These are phyloP conservation scores for Mortierella sp. DNA, from an alignment of 371 early-diverging fungal species.

Conservation along the genomic window DNA sequence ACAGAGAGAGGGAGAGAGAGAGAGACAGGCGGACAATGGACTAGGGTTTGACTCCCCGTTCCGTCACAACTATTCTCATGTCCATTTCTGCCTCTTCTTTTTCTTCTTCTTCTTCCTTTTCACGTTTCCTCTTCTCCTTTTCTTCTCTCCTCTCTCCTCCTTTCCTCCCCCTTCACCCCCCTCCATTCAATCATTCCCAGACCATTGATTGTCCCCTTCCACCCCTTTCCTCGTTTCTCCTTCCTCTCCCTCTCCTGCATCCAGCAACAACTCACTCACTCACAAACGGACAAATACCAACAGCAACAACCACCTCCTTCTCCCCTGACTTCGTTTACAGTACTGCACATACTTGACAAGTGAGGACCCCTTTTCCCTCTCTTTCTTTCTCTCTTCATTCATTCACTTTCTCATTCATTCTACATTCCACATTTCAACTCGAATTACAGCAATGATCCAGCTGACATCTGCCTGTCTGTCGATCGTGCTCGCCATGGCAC, in stretches of 20 bases:
- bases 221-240: not conserved
- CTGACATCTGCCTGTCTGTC: constrained; percentile 9
- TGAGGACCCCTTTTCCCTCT: not conserved
- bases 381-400: not conserved
- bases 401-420: not conserved
- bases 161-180: not conserved
- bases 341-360: not conserved
- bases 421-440: not conserved
- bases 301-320: not conserved
- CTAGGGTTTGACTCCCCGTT: not conserved
- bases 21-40: not conserved
- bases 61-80: not conserved
- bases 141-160: not conserved
- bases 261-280: too few relatives aligned
- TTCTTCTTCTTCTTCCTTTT: not conserved
- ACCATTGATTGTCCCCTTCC: not conserved
- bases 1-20: not conserved
- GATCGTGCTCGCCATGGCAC: constrained; percentile 12
- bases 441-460: not conserved
- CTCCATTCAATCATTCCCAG: not conserved
- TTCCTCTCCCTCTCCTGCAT: not conserved
- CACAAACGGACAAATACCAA: not conserved
- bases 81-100: not conserved
- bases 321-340: not conserved
- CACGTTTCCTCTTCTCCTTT: not conserved